Conservation (phyloP, 106 monocot genomes). For the Dendrobium officinale region DNA sequence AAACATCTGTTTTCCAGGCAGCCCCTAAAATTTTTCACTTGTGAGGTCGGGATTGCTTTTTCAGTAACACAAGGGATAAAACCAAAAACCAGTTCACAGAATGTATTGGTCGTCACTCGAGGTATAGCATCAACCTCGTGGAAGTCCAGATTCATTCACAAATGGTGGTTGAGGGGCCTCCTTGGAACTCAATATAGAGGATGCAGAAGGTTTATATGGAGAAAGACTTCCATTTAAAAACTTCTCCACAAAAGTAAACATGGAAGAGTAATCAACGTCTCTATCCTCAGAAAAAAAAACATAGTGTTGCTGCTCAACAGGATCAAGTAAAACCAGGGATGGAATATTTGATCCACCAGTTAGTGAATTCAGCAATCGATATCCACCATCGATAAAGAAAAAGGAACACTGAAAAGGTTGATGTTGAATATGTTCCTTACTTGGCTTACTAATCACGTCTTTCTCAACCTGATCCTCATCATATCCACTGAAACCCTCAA, state of each 20-base stretch:
- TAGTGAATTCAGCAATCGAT: constrained; percentile 53
- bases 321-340: constrained; percentile 74
- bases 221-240: constrained; percentile 69
- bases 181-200: constrained; percentile 25
- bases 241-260: constrained; percentile 45
- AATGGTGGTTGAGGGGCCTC: constrained; percentile 69
- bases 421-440: constrained; percentile 10
- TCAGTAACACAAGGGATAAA: constrained; percentile 26
- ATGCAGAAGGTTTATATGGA: constrained; percentile 57
- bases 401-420: constrained; percentile 48
- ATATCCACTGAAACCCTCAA: constrained; percentile 6
- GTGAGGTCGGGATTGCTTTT: constrained; percentile 4
- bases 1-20: constrained; percentile 49
- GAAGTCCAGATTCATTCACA: constrained; percentile 85
- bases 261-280: constrained; percentile 42
- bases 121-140: constrained; percentile 75
- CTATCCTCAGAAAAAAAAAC: constrained; percentile 38
- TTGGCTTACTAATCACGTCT: not conserved
- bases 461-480: constrained; percentile 4
- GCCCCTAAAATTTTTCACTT: constrained; percentile 13
- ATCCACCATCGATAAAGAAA: constrained; percentile 76
- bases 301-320: constrained; percentile 56
- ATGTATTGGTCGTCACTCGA: constrained; percentile 40
- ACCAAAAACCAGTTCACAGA: constrained; percentile 63
- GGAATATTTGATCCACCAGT: constrained; percentile 63